Base-by-base conservation (phyloP, 805 yeast species). In the Yarrowia sp. region DNA sequence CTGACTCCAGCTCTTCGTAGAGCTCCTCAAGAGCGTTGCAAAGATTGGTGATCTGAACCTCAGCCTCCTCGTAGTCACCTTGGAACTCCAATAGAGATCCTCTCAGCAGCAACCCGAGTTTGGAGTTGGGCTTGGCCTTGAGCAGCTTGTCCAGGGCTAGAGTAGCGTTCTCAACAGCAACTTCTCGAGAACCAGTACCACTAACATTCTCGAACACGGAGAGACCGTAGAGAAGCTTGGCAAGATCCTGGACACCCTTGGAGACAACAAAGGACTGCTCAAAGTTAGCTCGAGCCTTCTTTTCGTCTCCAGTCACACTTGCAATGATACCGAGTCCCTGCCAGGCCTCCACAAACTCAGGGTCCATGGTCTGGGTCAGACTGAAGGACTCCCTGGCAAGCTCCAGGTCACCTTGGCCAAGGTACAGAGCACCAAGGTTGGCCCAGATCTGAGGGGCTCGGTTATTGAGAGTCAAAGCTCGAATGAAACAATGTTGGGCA, bases 401-500 rank as follows among this genome's bases (percentile, higher is more conserved):
- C 36, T 82, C 87, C 8, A 79, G 69, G 72, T 93, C 98, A 2
- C 85, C 85, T 65, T 82, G 80, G 32, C 83, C 79, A 66, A 93
- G 76, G 69, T 89, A 92, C 36, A 95, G 77, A 7, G 89, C 82
- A 0, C 96, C 97, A 66, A 95, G 77, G 69, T 90, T 90, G 16
- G 86, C 81, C 97, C 98, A 95, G 5, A 86, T 82, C 17, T 77
- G 77, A 3, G 87, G 83, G 65, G 89, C 89, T 62, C 84, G 83
- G 7, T 89, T 83, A 54, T 89, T 87, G 41, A 92, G 75, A 0
- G 89, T 80, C 2, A 86, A 76, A 0, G 98, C 92, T 67, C 90
- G 88, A 70, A 95, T 89, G 70, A 89, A 90, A 73, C 97, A 91
- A 76, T 95, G 99, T 75, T 95, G 99, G 0, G 98, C 80, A 7